These are phyloP conservation scores for Vitis rupestris DNA, from an alignment of 164 flowering plant species.

Conservation along the genomic window DNA sequence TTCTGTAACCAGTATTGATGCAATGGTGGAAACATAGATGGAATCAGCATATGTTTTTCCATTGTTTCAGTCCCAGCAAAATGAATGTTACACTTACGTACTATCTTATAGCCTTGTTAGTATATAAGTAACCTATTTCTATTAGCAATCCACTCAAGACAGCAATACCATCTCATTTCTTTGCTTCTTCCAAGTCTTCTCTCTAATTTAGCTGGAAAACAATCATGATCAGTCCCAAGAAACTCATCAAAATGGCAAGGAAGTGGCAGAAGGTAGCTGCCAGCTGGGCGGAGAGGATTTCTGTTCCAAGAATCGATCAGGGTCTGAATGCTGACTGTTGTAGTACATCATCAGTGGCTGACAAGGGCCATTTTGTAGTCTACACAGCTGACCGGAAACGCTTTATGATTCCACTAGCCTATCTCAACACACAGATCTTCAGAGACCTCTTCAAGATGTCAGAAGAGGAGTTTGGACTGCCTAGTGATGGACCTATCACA, in stretches of 20 bases:
- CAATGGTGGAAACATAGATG: too few relatives aligned
- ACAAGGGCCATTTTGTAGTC: constrained; percentile 10
- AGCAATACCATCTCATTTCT: too few relatives aligned
- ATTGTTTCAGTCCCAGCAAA: too few relatives aligned
- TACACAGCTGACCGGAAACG: background rate
- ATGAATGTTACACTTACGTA: too few relatives aligned
- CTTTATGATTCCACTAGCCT: constrained; percentile 7
- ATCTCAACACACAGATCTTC: background rate
- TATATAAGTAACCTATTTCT: too few relatives aligned
- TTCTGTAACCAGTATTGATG: too few relatives aligned
- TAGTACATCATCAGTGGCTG: background rate
- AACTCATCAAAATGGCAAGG: constrained; percentile 10
- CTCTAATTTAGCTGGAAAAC: too few relatives aligned
- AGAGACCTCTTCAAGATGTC: constrained; percentile 1
- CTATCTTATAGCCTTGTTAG: too few relatives aligned
- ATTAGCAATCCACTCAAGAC: too few relatives aligned
- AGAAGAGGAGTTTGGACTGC: constrained; percentile 10
- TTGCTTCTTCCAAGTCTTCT: too few relatives aligned
- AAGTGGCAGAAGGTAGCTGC: constrained; percentile 10
- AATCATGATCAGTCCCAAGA: constrained; percentile 4
- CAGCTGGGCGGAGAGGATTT: background rate
- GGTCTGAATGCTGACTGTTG: background rate
- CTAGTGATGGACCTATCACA: constrained; percentile 3
- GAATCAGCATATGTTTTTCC: too few relatives aligned
- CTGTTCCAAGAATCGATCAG: background rate